phyloP scores from a whole-genome alignment of 1,139 yeast species.

The Waltiozyma sp. region DNA sequence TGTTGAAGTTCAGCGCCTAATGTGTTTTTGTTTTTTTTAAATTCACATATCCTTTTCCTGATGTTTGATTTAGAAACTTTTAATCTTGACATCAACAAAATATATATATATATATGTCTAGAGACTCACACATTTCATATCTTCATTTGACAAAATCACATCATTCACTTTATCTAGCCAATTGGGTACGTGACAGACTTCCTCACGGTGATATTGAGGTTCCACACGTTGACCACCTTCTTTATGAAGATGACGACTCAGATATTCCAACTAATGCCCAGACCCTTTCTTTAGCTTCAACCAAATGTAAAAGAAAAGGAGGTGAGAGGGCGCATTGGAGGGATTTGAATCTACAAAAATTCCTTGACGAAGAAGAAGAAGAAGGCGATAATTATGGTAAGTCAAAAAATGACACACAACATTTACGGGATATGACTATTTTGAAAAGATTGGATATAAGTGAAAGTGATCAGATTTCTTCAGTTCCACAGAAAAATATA shows the following conservation, averaged over 20 bases:
- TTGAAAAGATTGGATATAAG: slow-evolving; percentile 6
- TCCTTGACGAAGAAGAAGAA: slow-evolving; percentile 14
- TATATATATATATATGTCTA: slow-evolving; percentile 11
- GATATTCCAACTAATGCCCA: not conserved
- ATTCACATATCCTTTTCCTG: too few species aligned
- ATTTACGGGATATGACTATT: slow-evolving; percentile 3
- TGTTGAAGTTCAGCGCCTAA: not conserved
- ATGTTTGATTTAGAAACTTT: too few species aligned
- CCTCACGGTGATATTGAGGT: slow-evolving; percentile 28
- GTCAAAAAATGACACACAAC: not conserved
- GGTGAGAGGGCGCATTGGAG: slow-evolving; percentile 21
- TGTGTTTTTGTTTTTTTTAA: too few species aligned
- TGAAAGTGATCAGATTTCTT: not conserved
- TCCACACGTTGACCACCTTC: slow-evolving; percentile 9
- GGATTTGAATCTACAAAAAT: slow-evolving; percentile 23
- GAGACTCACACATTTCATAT: slow-evolving; percentile 9
- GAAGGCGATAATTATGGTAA: not conserved
- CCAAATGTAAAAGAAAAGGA: slow-evolving; percentile 10
- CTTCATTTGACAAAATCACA: slow-evolving; percentile 25
- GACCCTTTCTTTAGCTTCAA: not conserved
- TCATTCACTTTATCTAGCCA: slow-evolving; percentile 24
- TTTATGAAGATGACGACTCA: slow-evolving; percentile 10
- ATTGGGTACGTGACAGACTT: slow-evolving; percentile 27
- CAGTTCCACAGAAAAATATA: not conserved
- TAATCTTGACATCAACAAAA: too few species aligned